Conservation (phyloP, 2,329 filamentous ascomycete genomes). For the Coniella vitis region DNA sequence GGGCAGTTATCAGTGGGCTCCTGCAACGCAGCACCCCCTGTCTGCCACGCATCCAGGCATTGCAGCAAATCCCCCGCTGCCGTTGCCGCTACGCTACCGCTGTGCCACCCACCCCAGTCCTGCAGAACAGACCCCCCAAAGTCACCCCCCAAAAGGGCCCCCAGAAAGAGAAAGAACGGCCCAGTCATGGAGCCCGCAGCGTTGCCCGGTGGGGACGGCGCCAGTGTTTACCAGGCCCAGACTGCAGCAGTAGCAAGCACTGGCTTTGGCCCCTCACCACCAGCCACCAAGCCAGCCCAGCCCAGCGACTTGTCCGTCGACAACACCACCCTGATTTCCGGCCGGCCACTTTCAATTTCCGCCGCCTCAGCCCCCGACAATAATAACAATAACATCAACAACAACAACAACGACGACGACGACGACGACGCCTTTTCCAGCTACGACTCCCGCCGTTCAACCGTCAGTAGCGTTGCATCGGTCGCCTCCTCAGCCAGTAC, state of each 20-base stretch:
- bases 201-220: constrained; percentile 1
- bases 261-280: constrained; percentile 7
- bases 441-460: constrained; percentile 25
- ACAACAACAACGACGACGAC: constrained; percentile 23
- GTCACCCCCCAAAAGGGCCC: too few species aligned
- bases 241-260: too few species aligned
- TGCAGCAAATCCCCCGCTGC: too few species aligned
- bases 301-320: neutral
- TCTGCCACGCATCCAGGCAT: too few species aligned
- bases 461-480: constrained; percentile 24
- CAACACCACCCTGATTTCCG: neutral
- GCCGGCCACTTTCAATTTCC: constrained; percentile 10
- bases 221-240: neutral
- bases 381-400: too few species aligned
- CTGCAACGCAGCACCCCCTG: too few species aligned
- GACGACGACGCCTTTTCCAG: constrained; percentile 21
- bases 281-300: constrained; percentile 8
- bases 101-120: too few species aligned
- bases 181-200: constrained; percentile 1
- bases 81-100: too few species aligned
- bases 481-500: constrained; percentile 9
- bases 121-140: too few species aligned
- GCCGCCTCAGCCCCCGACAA: constrained; percentile 20
- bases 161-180: neutral
- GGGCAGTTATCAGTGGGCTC: too few species aligned